Percentiles rank a stretch among this genome's conserved stretches.
Evolutionary conservation across 129 eudicot species (phyloP).

Genomic region (Flaveria sonorensis): DNA sequence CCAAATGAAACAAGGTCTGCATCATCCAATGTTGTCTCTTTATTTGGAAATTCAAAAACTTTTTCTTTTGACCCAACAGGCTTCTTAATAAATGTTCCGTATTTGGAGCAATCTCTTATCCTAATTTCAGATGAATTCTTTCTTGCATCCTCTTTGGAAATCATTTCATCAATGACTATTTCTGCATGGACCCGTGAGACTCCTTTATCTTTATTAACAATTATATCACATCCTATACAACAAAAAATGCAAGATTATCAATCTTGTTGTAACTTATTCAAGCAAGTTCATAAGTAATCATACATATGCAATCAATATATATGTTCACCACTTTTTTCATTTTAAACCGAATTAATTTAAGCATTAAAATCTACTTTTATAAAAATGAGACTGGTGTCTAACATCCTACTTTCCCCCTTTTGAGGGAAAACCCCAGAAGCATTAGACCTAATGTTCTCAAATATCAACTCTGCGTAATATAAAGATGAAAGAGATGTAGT

Average conservation of each 20-base stretch:
- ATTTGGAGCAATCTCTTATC: constrained; percentile 88
- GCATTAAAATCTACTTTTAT: neutral
- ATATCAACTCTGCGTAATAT: neutral
- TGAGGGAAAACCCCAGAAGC: neutral
- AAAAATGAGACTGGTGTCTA: neutral
- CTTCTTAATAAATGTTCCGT: constrained; percentile 70
- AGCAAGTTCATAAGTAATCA: constrained; percentile 20
- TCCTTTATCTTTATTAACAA: constrained; percentile 82
- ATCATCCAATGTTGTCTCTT: constrained; percentile 62
- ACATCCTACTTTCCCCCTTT: neutral
- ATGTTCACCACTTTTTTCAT: neutral
- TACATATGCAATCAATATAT: neutral
- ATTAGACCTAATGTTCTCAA: neutral
- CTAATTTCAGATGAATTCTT: constrained; percentile 59
- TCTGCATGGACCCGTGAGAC: constrained; percentile 95
- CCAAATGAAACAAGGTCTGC: constrained; percentile 89
- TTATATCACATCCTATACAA: constrained; percentile 82
- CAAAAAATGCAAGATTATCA: constrained; percentile 13
- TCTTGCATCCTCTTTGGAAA: constrained; percentile 44
- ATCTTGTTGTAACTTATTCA: neutral
- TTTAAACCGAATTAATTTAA: neutral
- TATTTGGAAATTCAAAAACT: constrained; percentile 76
- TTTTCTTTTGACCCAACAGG: constrained; percentile 55
- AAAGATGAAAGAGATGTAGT: neutral
- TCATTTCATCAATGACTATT: constrained; percentile 68